These are phyloP conservation scores for Podospora conica DNA, from an alignment of 495 filamentous ascomycete species.

Conservation along the genomic window DNA sequence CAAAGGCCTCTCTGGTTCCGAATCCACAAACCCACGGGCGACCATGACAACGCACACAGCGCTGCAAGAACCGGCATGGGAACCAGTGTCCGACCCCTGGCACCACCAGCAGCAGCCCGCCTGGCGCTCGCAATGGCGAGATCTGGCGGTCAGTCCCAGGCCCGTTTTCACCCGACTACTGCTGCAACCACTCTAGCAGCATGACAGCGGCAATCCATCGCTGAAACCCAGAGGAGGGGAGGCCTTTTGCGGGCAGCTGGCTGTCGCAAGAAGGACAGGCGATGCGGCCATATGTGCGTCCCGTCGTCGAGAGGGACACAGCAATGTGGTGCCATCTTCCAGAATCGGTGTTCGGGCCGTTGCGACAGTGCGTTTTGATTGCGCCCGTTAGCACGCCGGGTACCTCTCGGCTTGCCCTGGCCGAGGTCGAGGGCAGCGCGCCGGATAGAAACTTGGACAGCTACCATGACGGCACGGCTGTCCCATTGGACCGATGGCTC, in stretches of 20 bases:
- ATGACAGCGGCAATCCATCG: too few relatives aligned
- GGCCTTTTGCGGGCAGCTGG: not conserved
- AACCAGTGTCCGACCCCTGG: not conserved
- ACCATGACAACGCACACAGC: constrained; percentile 24
- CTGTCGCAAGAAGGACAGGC: not conserved
- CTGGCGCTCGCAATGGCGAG: not conserved
- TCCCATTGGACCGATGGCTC: constrained; percentile 6
- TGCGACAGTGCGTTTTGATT: constrained; percentile 11
- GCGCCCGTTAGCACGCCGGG: not conserved
- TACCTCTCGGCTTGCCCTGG: not conserved
- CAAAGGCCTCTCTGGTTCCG: constrained; percentile 8
- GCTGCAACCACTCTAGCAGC: not conserved
- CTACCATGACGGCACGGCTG: not conserved
- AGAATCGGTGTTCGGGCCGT: constrained; percentile 8
- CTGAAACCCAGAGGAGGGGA: not conserved
- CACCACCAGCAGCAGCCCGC: not conserved
- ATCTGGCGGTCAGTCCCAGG: constrained; percentile 7
- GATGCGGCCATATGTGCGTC: not conserved
- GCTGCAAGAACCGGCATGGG: constrained; percentile 15
- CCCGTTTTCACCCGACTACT: constrained; percentile 1
- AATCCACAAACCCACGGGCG: constrained; percentile 9
- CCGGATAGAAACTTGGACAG: not conserved
- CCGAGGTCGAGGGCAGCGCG: not conserved
- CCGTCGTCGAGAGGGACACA: not conserved
- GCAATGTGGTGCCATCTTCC: constrained; percentile 4